Conservation (phyloP, 148 eudicot species). For the Nepenthes gracilis region DNA sequence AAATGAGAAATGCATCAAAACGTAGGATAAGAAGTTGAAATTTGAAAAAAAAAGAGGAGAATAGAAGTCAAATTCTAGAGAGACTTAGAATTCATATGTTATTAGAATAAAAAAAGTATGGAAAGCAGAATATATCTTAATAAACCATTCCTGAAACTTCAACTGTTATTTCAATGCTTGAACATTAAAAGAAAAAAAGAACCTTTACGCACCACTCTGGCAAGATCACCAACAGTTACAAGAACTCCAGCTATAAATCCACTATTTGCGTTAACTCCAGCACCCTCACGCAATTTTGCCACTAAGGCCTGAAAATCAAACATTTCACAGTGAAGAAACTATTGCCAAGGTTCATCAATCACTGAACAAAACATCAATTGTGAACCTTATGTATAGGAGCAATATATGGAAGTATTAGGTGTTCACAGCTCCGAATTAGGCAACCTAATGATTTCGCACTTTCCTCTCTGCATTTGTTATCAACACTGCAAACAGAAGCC, state of each 20-base stretch:
- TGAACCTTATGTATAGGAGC: slow-evolving; percentile 91
- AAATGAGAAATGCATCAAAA: no score
- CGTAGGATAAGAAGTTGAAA: no score
- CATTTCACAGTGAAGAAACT: neutral
- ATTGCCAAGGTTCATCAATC: neutral
- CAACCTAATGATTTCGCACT: slow-evolving; percentile 94
- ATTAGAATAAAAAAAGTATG: no score
- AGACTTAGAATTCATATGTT: no score
- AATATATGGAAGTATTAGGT: slow-evolving; percentile 87
- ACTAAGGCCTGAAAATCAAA: slow-evolving; percentile 60
- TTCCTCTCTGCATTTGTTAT: slow-evolving; percentile 94
- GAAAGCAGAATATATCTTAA: no score
- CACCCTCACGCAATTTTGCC: slow-evolving; percentile 77
- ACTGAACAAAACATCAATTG: neutral
- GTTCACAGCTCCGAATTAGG: slow-evolving; percentile 88
- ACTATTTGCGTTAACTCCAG: slow-evolving; percentile 67
- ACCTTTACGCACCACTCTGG: slow-evolving; percentile 73
- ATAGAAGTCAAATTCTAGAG: no score
- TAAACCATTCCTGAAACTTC: no score
- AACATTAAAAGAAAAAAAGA: neutral
- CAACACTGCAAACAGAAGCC: slow-evolving; percentile 46
- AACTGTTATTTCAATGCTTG: neutral
- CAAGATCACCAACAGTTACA: slow-evolving; percentile 93
- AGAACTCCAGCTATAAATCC: slow-evolving; percentile 77
- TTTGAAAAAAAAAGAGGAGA: no score